A percentile compares a stretch with the other conserved stretches of the same genome.
Conservation (phyloP, 805 yeast species). For the Myxozyma melibiosi region DNA sequence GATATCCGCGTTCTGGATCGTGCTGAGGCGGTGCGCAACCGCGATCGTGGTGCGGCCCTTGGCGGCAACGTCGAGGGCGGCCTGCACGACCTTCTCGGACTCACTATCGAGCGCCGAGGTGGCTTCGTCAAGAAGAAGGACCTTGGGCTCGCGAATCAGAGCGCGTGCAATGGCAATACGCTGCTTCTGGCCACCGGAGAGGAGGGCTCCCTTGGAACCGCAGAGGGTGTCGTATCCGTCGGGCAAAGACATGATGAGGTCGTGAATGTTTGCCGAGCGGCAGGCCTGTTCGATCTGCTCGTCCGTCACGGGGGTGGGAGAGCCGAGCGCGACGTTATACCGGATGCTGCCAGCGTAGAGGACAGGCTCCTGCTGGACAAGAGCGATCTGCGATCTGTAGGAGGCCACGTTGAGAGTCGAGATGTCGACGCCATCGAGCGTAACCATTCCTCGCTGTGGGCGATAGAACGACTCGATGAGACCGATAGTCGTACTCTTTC, state of each 20-base stretch:
- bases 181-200: constrained; percentile 71
- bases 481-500: constrained; percentile 50
- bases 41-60: constrained; percentile 68
- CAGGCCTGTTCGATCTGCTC: constrained; percentile 49
- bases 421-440: constrained; percentile 57
- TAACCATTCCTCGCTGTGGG: constrained; percentile 52
- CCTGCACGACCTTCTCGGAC: constrained; percentile 69
- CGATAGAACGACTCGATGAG: constrained; percentile 56
- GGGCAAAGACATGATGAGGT: constrained; percentile 56
- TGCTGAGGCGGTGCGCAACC: constrained; percentile 72
- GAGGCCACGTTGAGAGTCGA: constrained; percentile 52
- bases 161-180: constrained; percentile 67
- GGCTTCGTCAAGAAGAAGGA: constrained; percentile 61
- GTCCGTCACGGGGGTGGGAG: constrained; percentile 40
- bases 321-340: constrained; percentile 64
- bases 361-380: constrained; percentile 60
- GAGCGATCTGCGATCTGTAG: constrained; percentile 56
- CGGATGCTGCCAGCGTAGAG: constrained; percentile 77
- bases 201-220: constrained; percentile 52
- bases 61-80: constrained; percentile 62
- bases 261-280: constrained; percentile 54
- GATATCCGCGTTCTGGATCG: constrained; percentile 55
- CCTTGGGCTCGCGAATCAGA: constrained; percentile 56
- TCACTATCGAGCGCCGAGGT: constrained; percentile 57
- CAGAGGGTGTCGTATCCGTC: constrained; percentile 54